Base-by-base conservation (phyloP, 108 stramenopile genomes). In the Discostella pseudostelligera region DNA sequence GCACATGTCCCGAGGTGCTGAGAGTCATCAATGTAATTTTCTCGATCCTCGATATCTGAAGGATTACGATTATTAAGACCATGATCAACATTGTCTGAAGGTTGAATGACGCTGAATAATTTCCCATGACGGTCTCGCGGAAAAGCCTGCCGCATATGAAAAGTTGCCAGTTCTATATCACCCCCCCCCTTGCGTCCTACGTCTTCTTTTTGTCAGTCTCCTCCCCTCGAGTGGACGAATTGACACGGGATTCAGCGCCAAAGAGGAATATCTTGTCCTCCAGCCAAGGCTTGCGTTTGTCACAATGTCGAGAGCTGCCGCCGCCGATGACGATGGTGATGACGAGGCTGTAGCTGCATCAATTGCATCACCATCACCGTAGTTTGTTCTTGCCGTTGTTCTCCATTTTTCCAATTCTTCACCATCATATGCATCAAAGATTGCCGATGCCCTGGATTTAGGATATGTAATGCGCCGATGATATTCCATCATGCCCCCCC, bases 361-460 rank as follows among this genome's bases (percentile, higher is more conserved):
- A n/a, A n/a, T n/a, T n/a, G n/a, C 21, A 19, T 57, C 7, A 29
- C 45, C 28, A 67, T 39, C 44, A 16, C 25, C 13, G 20, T 17
- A n/a, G 20, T 28, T 62, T 0, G 20, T 39, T 14, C 13, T 28
- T 64, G 10, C 29, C 2, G 13, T 28, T 62, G 46, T 50, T n/a
- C n/a, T n/a, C n/a, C n/a, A n/a, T 21, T 48, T 35, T 50, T 21
- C 4, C 19, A 49, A 8, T 3, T 25, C 12, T 50, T 47, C 50
- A 8, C 50, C 44, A 47, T 87, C 87, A 3, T 84, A 71, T 1
- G 84, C 83, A 37, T 76, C 80, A 39, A 87, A 87, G 45, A 87
- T 84, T 13, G 87, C 87, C 39, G 56, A 65, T 14, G 87, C 87
- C 3, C 80, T 75, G 4, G 87, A 82, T n/a, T n/a, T n/a, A n/a